Evolutionary conservation across 2,329 filamentous ascomycete species (phyloP).

Genomic region (Pseudophaeomoniella oleicola): DNA sequence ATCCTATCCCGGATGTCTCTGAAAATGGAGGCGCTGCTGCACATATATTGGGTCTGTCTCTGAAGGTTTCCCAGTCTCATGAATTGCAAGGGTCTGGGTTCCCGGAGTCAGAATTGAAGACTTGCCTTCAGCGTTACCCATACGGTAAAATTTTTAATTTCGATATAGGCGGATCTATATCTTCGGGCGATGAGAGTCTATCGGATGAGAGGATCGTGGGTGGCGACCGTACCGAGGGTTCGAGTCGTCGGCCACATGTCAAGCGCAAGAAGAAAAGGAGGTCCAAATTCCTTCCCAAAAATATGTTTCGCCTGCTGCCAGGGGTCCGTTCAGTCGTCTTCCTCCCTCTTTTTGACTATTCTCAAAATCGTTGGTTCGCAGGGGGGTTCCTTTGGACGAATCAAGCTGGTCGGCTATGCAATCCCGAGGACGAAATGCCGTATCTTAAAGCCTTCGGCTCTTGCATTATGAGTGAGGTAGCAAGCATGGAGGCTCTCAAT

Average conservation of each 20-base stretch:
- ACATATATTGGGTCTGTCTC: slow-evolving; percentile 9
- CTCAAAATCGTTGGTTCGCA: slow-evolving; percentile 30
- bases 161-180: slow-evolving; percentile 20
- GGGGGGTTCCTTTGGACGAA: slow-evolving; percentile 31
- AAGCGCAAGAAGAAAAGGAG: background rate
- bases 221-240: background rate
- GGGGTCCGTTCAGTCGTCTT: slow-evolving; percentile 21
- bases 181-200: slow-evolving; percentile 11
- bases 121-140: slow-evolving; percentile 30
- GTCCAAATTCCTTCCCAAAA: slow-evolving; percentile 5
- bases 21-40: slow-evolving; percentile 12
- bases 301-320: slow-evolving; percentile 7
- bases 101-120: slow-evolving; percentile 24
- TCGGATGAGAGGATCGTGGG: slow-evolving; percentile 12
- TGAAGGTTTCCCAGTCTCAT: slow-evolving; percentile 1
- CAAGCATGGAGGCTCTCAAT: slow-evolving; percentile 25
- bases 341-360: slow-evolving; percentile 36
- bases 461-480: slow-evolving; percentile 27
- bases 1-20: slow-evolving; percentile 7
- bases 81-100: slow-evolving; percentile 12
- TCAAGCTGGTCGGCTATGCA: slow-evolving; percentile 15
- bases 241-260: background rate
- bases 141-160: slow-evolving; percentile 33
- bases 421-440: slow-evolving; percentile 21
- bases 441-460: slow-evolving; percentile 26